These are phyloP conservation scores for Fraxinus excelsior DNA, from an alignment of 257 asterid species.

Conservation along the genomic window DNA sequence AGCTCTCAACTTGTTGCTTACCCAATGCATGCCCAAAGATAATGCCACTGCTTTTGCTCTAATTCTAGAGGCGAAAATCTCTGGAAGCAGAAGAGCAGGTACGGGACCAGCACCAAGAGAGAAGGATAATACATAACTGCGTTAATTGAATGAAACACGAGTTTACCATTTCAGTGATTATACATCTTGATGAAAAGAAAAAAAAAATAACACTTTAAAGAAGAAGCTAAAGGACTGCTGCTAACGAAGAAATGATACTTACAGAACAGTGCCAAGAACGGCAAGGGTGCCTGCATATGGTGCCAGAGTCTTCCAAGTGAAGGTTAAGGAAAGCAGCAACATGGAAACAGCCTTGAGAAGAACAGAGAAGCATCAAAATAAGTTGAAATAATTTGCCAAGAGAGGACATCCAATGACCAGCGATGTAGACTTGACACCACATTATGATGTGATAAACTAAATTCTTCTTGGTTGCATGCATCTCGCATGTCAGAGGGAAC, in stretches of 20 bases:
- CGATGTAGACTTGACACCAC: background rate
- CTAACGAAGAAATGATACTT: constrained; percentile 37
- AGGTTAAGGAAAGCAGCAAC: constrained; percentile 80
- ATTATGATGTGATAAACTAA: constrained; percentile 1
- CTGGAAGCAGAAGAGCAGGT: constrained; percentile 96
- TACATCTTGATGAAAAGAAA: constrained; percentile 4
- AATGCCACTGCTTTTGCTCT: constrained; percentile 96
- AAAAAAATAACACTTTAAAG: constrained; percentile 8
- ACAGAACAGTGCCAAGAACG: constrained; percentile 87
- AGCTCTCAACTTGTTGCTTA: constrained; percentile 32
- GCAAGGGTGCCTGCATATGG: constrained; percentile 83
- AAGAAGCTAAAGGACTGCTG: constrained; percentile 12
- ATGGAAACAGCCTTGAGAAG: constrained; percentile 77
- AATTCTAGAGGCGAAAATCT: constrained; percentile 82
- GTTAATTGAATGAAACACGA: constrained; percentile 2
- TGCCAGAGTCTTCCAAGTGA: constrained; percentile 80
- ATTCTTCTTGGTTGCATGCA: background rate
- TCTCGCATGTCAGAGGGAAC: background rate
- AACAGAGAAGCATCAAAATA: constrained; percentile 13
- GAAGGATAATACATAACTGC: constrained; percentile 84
- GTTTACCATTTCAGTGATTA: background rate
- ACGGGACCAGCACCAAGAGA: constrained; percentile 99
- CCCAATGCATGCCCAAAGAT: constrained; percentile 95
- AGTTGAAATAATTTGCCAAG: background rate
- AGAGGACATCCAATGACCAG: background rate